These are phyloP conservation scores for Globisporangium paroecandrum DNA, from an alignment of 352 stramenopile genomes.

Conservation along the genomic window DNA sequence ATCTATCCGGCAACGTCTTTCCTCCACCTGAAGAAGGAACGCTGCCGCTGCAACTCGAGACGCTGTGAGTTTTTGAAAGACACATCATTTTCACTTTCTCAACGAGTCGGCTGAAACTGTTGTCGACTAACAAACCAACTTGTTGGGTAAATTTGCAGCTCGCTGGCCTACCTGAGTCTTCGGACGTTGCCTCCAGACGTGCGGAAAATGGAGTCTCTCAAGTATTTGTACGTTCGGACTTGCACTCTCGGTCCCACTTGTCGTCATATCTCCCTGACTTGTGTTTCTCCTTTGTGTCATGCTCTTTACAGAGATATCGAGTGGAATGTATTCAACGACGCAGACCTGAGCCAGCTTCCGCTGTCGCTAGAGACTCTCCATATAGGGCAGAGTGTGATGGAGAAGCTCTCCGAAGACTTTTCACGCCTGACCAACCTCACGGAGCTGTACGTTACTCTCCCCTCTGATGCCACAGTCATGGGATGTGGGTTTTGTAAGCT, in stretches of 20 bases:
- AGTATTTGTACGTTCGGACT: conserved; percentile 18
- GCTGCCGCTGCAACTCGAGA: conserved; percentile 24
- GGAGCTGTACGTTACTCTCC: conserved; percentile 15
- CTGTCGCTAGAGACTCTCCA: conserved; percentile 26
- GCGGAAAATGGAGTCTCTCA: conserved; percentile 19
- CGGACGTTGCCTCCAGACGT: conserved; percentile 19
- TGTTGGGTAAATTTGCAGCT: neutral
- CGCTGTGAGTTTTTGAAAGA: conserved; percentile 10
- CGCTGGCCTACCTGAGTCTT: conserved; percentile 10
- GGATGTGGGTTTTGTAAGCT: neutral
- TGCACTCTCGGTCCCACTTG: neutral
- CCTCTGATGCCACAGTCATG: neutral
- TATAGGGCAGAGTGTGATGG: conserved; percentile 18
- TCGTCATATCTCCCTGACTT: neutral
- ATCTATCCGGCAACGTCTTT: conserved; percentile 27
- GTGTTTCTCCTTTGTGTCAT: neutral
- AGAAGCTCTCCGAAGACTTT: conserved; percentile 24
- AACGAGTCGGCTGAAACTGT: neutral
- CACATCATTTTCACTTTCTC: neutral
- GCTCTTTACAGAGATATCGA: conserved; percentile 26
- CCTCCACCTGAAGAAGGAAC: conserved; percentile 11
- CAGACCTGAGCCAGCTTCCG: conserved; percentile 23
- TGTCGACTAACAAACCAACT: neutral
- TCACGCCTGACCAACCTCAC: conserved; percentile 22
- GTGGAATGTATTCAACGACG: conserved; percentile 31